Conservation (phyloP, 805 yeast genomes). For the Metschnikowia drakensbergensis region DNA sequence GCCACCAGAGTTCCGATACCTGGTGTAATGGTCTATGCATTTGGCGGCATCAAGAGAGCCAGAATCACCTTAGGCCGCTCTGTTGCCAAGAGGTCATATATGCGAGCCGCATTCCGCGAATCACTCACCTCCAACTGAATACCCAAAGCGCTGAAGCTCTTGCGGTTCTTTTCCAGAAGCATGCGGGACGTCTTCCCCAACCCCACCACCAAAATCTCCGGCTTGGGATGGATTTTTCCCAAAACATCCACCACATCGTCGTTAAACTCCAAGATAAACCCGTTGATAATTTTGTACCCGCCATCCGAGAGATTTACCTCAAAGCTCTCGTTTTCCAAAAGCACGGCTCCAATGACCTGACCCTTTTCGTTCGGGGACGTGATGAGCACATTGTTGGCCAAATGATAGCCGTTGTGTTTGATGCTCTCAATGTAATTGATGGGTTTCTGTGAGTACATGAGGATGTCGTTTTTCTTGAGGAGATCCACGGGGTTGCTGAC, state of each 20-base stretch:
- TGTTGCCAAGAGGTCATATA: slow-evolving; percentile 71
- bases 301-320: slow-evolving; percentile 49
- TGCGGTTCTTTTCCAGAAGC: slow-evolving; percentile 53
- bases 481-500: slow-evolving; percentile 42
- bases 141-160: slow-evolving; percentile 52
- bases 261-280: slow-evolving; percentile 53
- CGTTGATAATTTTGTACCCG: slow-evolving; percentile 44
- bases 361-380: slow-evolving; percentile 38
- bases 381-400: slow-evolving; percentile 51
- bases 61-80: slow-evolving; percentile 76
- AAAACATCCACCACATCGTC: slow-evolving; percentile 43
- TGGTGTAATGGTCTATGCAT: slow-evolving; percentile 29
- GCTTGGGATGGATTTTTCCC: slow-evolving; percentile 63
- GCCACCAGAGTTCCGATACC: background rate
- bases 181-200: slow-evolving; percentile 63
- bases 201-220: slow-evolving; percentile 71
- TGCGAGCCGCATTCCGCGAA: slow-evolving; percentile 60
- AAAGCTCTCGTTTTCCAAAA: slow-evolving; percentile 56
- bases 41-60: slow-evolving; percentile 69
- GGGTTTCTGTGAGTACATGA: slow-evolving; percentile 41
- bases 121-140: slow-evolving; percentile 68
- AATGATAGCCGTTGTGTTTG: slow-evolving; percentile 53
- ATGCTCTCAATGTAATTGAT: slow-evolving; percentile 42
- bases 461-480: slow-evolving; percentile 41
- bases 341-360: slow-evolving; percentile 43